Evolutionary conservation across 2,329 filamentous ascomycete species (phyloP).

Genomic region (Aspergillus uvarum): DNA sequence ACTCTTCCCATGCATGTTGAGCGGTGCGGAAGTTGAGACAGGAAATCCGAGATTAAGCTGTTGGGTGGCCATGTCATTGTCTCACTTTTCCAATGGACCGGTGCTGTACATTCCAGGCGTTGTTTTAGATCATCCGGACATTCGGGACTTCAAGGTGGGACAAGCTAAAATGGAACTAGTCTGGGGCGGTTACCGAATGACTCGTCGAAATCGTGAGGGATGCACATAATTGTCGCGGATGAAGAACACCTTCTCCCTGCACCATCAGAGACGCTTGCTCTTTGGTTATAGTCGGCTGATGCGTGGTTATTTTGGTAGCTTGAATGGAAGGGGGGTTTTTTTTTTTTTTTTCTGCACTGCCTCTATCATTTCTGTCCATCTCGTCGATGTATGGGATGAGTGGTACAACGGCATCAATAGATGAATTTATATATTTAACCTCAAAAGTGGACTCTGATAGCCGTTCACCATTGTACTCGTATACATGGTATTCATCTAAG

Average conservation of each 20-base stretch:
- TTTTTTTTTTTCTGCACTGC: background rate
- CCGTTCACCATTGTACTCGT: too few species aligned
- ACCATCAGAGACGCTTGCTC: background rate
- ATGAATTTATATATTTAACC: background rate
- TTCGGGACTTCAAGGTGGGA: constrained; percentile 22
- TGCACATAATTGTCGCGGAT: constrained; percentile 8
- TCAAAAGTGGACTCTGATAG: background rate
- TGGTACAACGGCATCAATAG: background rate
- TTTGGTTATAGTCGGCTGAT: background rate
- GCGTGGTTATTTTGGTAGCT: background rate
- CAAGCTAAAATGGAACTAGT: constrained; percentile 11
- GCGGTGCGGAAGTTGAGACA: background rate
- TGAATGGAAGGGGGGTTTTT: background rate
- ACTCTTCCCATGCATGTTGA: background rate
- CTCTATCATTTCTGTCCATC: background rate
- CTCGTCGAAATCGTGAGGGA: constrained; percentile 10
- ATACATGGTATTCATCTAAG: too few species aligned
- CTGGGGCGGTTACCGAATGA: constrained; percentile 3
- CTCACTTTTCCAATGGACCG: background rate
- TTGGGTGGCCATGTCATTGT: constrained; percentile 8
- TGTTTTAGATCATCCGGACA: constrained; percentile 26
- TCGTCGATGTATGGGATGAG: background rate
- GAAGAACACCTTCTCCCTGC: constrained; percentile 10
- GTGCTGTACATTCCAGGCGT: constrained; percentile 15
- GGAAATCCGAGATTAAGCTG: constrained; percentile 3